Evolutionary conservation across 2,329 filamentous ascomycete species (phyloP).

Genomic region (Byssothecium circinans): DNA sequence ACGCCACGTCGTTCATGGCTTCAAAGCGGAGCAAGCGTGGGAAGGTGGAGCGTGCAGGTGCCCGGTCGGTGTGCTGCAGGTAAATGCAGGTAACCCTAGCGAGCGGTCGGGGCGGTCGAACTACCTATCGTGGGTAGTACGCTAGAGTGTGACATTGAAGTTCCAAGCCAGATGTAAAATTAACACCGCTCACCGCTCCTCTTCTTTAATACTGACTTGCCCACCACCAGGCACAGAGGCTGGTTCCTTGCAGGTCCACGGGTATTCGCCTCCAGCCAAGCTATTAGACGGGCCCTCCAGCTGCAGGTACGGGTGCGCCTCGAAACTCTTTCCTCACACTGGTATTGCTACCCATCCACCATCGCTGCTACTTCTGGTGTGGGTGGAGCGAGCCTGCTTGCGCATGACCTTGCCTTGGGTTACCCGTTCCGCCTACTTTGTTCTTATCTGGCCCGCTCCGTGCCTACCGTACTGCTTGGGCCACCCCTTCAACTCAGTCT

Average conservation of each 20-base stretch:
- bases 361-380: slow-evolving; percentile 23
- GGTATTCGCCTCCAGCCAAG: slow-evolving; percentile 24
- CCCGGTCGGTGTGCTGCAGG: slow-evolving; percentile 21
- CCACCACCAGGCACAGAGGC: slow-evolving; percentile 1
- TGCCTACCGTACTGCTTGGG: slow-evolving; percentile 17
- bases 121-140: slow-evolving; percentile 19
- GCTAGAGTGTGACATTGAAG: slow-evolving; percentile 13
- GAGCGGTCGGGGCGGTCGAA: slow-evolving; percentile 15
- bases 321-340: slow-evolving; percentile 28
- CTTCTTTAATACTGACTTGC: background rate
- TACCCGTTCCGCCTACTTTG: slow-evolving; percentile 36
- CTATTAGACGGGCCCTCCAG: slow-evolving; percentile 21
- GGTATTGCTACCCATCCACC: slow-evolving; percentile 33
- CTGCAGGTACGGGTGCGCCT: slow-evolving; percentile 31
- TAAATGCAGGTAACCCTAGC: slow-evolving; percentile 21
- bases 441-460: slow-evolving; percentile 27
- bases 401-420: slow-evolving; percentile 37
- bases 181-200: slow-evolving; percentile 17
- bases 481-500: slow-evolving; percentile 8
- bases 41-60: slow-evolving; percentile 4
- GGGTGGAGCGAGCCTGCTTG: slow-evolving; percentile 32
- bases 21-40: slow-evolving; percentile 18
- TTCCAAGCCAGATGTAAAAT: slow-evolving; percentile 23
- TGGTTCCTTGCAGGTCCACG: slow-evolving; percentile 25
- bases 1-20: slow-evolving; percentile 23